phyloP scores from a whole-genome alignment of 495 filamentous ascomycete genomes.

The Cryomyces minteri region DNA sequence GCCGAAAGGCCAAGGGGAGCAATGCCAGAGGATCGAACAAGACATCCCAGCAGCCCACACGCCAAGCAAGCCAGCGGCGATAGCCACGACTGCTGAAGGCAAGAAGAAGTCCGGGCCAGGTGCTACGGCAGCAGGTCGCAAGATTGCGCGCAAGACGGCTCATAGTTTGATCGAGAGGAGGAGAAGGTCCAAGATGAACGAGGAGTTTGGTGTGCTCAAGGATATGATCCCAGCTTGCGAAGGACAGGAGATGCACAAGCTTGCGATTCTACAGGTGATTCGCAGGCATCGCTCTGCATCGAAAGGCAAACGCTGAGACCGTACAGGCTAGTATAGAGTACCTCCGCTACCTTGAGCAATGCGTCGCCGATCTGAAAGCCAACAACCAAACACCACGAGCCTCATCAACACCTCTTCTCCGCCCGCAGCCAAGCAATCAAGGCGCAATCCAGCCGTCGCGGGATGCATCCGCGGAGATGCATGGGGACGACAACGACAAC shows the following conservation, averaged over 20 bases:
- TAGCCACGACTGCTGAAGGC: constrained; percentile 14
- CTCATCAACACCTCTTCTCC: background rate
- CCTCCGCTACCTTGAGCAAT: constrained; percentile 82
- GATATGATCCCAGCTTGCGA: constrained; percentile 87
- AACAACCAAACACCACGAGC: constrained; percentile 17
- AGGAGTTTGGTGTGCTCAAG: constrained; percentile 88
- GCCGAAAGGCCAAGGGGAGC: constrained; percentile 27
- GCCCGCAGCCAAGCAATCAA: background rate
- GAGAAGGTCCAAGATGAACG: constrained; percentile 93
- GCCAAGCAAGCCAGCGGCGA: constrained; percentile 4
- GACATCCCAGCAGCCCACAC: constrained; percentile 13
- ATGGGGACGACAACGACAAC: constrained; percentile 9
- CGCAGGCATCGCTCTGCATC: background rate
- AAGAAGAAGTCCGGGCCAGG: constrained; percentile 53
- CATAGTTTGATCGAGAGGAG: constrained; percentile 89
- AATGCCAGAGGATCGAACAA: constrained; percentile 17
- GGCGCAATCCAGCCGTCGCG: background rate
- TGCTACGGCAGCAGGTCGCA: constrained; percentile 66
- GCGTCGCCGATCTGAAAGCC: constrained; percentile 63
- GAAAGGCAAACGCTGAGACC: constrained; percentile 6
- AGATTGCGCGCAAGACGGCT: constrained; percentile 90
- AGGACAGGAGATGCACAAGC: constrained; percentile 93
- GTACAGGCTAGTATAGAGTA: constrained; percentile 87
- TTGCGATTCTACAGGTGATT: constrained; percentile 77
- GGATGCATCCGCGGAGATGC: background rate